phyloP scores from a whole-genome alignment of 1,139 yeast genomes.

The Hemisphaericaspora xylofermentans region DNA sequence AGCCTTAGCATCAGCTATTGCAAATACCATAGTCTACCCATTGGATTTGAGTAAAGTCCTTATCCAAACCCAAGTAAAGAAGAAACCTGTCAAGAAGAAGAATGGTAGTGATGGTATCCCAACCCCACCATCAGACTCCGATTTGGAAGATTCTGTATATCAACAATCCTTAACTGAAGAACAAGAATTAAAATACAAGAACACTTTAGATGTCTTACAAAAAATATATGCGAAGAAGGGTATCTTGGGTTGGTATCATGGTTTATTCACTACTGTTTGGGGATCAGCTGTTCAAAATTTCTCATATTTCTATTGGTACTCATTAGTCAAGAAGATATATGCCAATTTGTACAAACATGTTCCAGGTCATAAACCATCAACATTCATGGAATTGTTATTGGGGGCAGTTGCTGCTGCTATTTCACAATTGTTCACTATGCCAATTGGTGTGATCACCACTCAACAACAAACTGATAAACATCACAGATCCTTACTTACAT shows the following conservation, averaged over 20 bases:
- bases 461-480: conserved; percentile 70
- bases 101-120: conserved; percentile 10
- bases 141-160: conserved; percentile 28
- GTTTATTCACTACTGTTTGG: conserved; percentile 64
- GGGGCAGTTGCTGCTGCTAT: conserved; percentile 87
- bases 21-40: conserved; percentile 78
- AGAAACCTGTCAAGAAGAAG: conserved; percentile 12
- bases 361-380: conserved; percentile 46
- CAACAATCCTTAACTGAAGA: conserved; percentile 18
- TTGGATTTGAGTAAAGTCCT: conserved; percentile 71
- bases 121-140: conserved; percentile 20
- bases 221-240: conserved; percentile 63
- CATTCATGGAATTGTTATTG: conserved; percentile 69
- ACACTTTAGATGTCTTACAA: conserved; percentile 60
- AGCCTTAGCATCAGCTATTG: conserved; percentile 79
- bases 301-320: conserved; percentile 86
- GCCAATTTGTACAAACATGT: conserved; percentile 40
- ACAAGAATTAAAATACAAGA: conserved; percentile 48
- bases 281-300: conserved; percentile 82
- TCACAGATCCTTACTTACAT: conserved; percentile 42
- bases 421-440: conserved; percentile 81
- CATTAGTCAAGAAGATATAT: conserved; percentile 64
- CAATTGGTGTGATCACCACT: conserved; percentile 79
- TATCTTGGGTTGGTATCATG: conserved; percentile 71
- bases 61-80: conserved; percentile 64